These are phyloP conservation scores for Coemansia sp. DNA, from an alignment of 192 early-diverging fungal species.

Conservation along the genomic window DNA sequence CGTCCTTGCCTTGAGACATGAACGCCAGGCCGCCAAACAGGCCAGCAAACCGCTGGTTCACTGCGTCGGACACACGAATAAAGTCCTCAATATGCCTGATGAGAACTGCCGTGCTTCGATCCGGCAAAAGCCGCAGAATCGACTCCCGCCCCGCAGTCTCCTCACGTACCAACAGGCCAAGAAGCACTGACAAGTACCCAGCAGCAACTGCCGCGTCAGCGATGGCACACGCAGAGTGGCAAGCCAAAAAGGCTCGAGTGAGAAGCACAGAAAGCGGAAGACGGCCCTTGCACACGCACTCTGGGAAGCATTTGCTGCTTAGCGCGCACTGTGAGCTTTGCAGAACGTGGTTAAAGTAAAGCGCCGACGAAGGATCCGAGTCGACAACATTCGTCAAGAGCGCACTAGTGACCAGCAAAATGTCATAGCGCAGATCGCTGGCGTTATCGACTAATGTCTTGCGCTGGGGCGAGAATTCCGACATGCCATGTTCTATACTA, in stretches of 20 bases:
- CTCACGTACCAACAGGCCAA: slow-evolving; percentile 39
- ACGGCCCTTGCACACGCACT: slow-evolving; percentile 23
- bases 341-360: slow-evolving; percentile 28
- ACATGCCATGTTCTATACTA: not conserved
- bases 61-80: slow-evolving; percentile 33
- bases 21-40: slow-evolving; percentile 23
- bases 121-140: slow-evolving; percentile 26
- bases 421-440: slow-evolving; percentile 37
- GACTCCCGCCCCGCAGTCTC: slow-evolving; percentile 3
- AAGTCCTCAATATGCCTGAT: slow-evolving; percentile 33
- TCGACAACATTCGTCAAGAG: slow-evolving; percentile 45
- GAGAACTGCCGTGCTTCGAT: slow-evolving; percentile 11
- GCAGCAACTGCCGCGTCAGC: slow-evolving; percentile 40
- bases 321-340: slow-evolving; percentile 37
- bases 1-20: not conserved
- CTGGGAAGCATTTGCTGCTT: slow-evolving; percentile 24
- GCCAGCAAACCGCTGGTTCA: slow-evolving; percentile 30
- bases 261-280: slow-evolving; percentile 26
- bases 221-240: slow-evolving; percentile 8
- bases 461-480: slow-evolving; percentile 17
- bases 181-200: slow-evolving; percentile 41
- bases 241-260: slow-evolving; percentile 29
- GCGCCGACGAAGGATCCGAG: slow-evolving; percentile 34
- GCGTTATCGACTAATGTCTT: slow-evolving; percentile 16
- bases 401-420: slow-evolving; percentile 42